phyloP scores from a whole-genome alignment of 768 basidiomycete species.

The Sistotremastrum suecicum region DNA sequence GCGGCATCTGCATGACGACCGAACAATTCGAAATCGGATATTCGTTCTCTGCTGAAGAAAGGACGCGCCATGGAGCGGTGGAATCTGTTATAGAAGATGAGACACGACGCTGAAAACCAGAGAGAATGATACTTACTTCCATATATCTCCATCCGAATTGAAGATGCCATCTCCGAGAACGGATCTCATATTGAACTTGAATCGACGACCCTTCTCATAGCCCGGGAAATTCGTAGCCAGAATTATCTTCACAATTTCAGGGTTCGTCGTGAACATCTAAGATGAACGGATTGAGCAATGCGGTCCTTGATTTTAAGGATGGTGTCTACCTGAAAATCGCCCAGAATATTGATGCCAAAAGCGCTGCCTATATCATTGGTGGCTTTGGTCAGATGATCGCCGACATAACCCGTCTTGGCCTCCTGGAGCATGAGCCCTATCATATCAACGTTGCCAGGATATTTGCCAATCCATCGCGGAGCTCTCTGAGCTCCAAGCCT shows the following conservation, averaged over 20 bases:
- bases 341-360: no score
- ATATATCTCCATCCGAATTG: constrained; percentile 50
- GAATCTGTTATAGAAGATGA: constrained; percentile 22
- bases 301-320: no score
- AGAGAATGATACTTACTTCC: constrained; percentile 22
- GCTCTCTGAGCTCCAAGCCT: no score
- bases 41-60: constrained; percentile 45
- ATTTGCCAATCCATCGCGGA: no score
- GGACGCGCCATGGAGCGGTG: constrained; percentile 53
- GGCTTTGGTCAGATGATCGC: no score
- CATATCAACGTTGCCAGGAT: no score
- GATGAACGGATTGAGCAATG: no score
- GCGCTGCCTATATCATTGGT: no score
- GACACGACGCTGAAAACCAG: background rate
- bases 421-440: no score
- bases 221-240: constrained; percentile 44
- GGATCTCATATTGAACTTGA: constrained; percentile 27
- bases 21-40: constrained; percentile 48
- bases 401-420: no score
- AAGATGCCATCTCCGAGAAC: constrained; percentile 55
- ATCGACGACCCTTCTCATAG: constrained; percentile 42
- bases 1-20: constrained; percentile 35
- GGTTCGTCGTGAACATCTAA: constrained; percentile 31
- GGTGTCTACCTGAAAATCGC: no score
- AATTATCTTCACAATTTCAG: constrained; percentile 40